These are phyloP conservation scores for Nicotiana rustica DNA, from an alignment of 305 asterid species.

Conservation along the genomic window DNA sequence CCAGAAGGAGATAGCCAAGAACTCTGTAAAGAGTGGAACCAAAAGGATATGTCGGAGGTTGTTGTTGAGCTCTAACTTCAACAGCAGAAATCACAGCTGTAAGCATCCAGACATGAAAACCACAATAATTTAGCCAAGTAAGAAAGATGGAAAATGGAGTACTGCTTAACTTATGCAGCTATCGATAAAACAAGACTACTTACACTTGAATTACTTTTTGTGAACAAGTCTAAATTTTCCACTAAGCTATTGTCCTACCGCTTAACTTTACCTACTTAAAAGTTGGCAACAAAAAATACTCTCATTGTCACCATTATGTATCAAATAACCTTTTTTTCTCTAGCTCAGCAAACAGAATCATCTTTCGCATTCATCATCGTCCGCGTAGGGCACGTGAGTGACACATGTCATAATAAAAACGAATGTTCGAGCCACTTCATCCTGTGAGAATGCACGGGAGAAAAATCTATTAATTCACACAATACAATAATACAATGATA, in stretches of 20 bases:
- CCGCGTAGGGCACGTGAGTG: not conserved
- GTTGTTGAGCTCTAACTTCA: slow-evolving; percentile 1
- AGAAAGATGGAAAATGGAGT: not conserved
- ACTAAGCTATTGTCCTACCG: not conserved
- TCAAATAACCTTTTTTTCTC: too few species aligned
- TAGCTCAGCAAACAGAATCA: too few species aligned
- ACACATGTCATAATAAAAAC: not conserved
- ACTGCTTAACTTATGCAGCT: not conserved
- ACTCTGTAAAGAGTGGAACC: not conserved
- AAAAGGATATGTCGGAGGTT: not conserved
- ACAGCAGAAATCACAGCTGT: not conserved
- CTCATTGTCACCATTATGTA: not conserved
- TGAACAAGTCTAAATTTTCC: not conserved
- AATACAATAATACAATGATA: too few species aligned
- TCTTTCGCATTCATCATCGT: not conserved
- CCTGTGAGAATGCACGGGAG: not conserved
- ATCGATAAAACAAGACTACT: not conserved
- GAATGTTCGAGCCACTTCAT: not conserved
- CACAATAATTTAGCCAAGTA: not conserved
- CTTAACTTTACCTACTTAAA: not conserved
- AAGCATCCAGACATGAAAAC: not conserved
- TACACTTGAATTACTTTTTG: not conserved
- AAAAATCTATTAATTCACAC: too few species aligned
- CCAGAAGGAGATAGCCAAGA: not conserved
- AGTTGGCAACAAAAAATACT: not conserved